Evolutionary conservation across 2,329 filamentous ascomycete species (phyloP), one percentile per base, ranked within the genome.

Genomic region (Botrytis sinoallii): DNA sequence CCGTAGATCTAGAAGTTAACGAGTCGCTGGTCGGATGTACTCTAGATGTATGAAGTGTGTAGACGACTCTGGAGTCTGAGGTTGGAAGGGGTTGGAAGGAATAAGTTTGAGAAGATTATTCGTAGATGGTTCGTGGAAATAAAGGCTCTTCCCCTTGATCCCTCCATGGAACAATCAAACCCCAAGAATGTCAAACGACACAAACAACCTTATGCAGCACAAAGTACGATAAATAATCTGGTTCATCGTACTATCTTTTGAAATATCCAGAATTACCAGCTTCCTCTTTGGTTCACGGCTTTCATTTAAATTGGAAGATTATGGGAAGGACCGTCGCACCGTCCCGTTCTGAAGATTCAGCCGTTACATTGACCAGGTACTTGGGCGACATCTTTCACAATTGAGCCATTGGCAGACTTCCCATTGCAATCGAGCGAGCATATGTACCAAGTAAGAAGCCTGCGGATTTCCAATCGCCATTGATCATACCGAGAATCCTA

Each of bases 1-100:
- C 68, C 70, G 70, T 67, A 75, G 73, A 73, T 68, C 74, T 69
- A 64, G 70, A 72, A 42, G 66, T 72, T 40, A 42, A 22, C 16
- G 57, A 32, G 66, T 69, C 35, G 66, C 35, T 40, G 48, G 18
- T 57, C 18, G 52, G 25, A 57, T 57, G 52, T 32, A 69, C 65
- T 67, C 46, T 55, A 29, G 35, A 67, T 55, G 65, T 68, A 42
- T 42, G 35, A 57, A 57, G 32, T 20, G 22, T n/a, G 35, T n/a
- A 16, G 35, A 25, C 48, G 64, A 52, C 48, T n/a, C 25, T 9
- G 18, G 12, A 38, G 22, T 10, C 18, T 64, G 48, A 42, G 16
- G 16, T 22, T n/a, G 46, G 12, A 29, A n/a, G 48, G 64, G 16
- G 16, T 22, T n/a, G 46, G 12, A 29, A n/a, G 48, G 64, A 66